A percentile compares a stretch with the other conserved stretches of the same genome.
Conservation (phyloP, 169 alveolate species). For the Toxoplasma gondii region DNA sequence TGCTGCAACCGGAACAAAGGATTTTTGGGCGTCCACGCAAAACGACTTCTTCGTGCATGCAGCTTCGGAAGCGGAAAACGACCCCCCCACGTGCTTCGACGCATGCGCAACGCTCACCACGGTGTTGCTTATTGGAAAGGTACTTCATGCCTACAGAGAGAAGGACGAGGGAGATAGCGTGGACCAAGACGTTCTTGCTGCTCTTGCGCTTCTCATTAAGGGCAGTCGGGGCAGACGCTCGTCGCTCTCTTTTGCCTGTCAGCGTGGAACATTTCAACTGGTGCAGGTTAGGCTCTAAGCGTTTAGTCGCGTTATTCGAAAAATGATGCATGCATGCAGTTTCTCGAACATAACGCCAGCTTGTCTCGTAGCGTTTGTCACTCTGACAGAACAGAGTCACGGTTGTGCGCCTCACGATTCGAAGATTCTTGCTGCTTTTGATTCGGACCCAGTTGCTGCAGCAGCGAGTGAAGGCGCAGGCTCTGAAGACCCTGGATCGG, state of each 20-base stretch:
- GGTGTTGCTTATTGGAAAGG: slow-evolving; percentile 58
- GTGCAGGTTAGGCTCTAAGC: too few relatives aligned
- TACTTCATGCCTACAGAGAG: background rate
- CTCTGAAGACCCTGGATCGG: slow-evolving; percentile 47
- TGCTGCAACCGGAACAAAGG: background rate
- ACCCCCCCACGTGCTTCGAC: slow-evolving; percentile 51
- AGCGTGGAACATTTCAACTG: too few relatives aligned
- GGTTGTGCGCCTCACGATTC: background rate
- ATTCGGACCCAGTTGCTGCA: slow-evolving; percentile 53
- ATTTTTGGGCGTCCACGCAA: background rate
- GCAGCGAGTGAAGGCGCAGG: slow-evolving; percentile 60
- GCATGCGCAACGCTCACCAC: slow-evolving; percentile 55
- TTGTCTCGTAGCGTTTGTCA: too few relatives aligned
- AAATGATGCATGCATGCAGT: too few relatives aligned
- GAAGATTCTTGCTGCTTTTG: background rate
- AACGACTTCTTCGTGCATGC: background rate
- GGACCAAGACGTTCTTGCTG: too few relatives aligned
- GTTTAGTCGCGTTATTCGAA: too few relatives aligned
- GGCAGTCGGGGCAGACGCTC: too few relatives aligned
- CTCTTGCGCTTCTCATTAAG: too few relatives aligned
- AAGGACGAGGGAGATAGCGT: too few relatives aligned
- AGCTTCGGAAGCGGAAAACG: background rate
- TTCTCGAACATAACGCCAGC: too few relatives aligned
- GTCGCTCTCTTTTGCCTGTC: too few relatives aligned
- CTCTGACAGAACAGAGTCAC: too few relatives aligned